Conservation (phyloP, 306 rosid species). For the Prinsepia uniflora region DNA sequence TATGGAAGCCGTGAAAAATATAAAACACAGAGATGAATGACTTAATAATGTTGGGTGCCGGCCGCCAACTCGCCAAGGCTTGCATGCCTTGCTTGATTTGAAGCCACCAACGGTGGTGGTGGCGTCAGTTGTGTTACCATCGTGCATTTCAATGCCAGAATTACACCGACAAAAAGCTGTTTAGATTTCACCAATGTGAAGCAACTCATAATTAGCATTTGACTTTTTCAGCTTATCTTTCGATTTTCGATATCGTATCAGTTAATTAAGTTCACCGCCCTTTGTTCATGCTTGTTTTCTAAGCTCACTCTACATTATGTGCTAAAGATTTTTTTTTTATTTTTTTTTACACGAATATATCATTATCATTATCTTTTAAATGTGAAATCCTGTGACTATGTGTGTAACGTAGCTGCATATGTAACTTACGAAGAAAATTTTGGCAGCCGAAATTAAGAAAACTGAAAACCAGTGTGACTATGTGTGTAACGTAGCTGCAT, state of each 20-base stretch:
- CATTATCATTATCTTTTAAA: no score
- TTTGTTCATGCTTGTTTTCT: constrained; percentile 15
- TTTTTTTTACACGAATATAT: not conserved
- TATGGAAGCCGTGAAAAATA: constrained; percentile 1
- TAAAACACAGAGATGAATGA: not conserved
- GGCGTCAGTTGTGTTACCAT: constrained; percentile 21
- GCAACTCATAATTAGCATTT: constrained; percentile 16
- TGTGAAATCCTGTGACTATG: no score
- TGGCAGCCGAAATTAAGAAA: no score
- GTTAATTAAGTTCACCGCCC: constrained; percentile 5
- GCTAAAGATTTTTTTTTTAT: no score
- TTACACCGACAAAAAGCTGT: constrained; percentile 17
- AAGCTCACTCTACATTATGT: not conserved
- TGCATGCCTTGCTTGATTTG: not conserved
- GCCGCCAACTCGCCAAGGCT: not conserved
- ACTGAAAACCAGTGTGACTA: no score
- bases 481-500: no score
- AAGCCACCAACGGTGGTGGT: constrained; percentile 11
- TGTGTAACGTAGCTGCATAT: not conserved
- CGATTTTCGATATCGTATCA: constrained; percentile 1
- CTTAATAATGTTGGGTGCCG: not conserved
- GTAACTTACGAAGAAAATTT: constrained; percentile 8
- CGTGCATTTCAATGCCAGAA: constrained; percentile 3
- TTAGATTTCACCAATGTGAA: constrained; percentile 11
- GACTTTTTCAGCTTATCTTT: constrained; percentile 16